Conservation (phyloP, 1,284 basidiomycete genomes). For the Lentinula novae-zelandiae region DNA sequence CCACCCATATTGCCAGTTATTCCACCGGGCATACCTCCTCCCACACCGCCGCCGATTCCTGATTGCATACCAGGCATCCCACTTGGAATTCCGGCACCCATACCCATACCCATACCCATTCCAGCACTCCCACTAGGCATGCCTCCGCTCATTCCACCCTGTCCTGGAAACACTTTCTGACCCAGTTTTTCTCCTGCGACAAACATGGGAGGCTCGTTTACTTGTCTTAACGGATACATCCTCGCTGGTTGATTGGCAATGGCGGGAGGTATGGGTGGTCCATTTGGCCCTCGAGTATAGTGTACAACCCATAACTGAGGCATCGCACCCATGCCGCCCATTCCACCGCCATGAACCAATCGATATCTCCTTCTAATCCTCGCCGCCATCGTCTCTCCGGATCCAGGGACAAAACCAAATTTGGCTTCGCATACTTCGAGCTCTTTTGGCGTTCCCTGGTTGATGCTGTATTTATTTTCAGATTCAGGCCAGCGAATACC, state of each 20-base stretch:
- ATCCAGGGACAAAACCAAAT: slow-evolving; percentile 69
- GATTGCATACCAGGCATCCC: not conserved
- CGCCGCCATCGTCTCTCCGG: slow-evolving; percentile 54
- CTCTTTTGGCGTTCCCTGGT: slow-evolving; percentile 52
- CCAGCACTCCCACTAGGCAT: slow-evolving; percentile 22
- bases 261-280: slow-evolving; percentile 39
- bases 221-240: slow-evolving; percentile 60
- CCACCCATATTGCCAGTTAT: not conserved
- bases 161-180: slow-evolving; percentile 49
- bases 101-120: slow-evolving; percentile 13
- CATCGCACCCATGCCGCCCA: slow-evolving; percentile 26
- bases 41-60: not conserved
- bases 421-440: slow-evolving; percentile 70
- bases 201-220: slow-evolving; percentile 62
- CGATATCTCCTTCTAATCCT: slow-evolving; percentile 67
- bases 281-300: slow-evolving; percentile 46
- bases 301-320: slow-evolving; percentile 67
- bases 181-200: slow-evolving; percentile 68
- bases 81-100: slow-evolving; percentile 26
- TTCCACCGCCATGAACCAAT: slow-evolving; percentile 56
- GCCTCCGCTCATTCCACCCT: slow-evolving; percentile 20
- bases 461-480: slow-evolving; percentile 54
- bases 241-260: slow-evolving; percentile 58
- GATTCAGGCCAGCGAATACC: slow-evolving; percentile 69
- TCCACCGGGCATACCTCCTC: slow-evolving; percentile 2